phyloP scores from a whole-genome alignment of 768 basidiomycete species.

The Botryobasidium botryosum region DNA sequence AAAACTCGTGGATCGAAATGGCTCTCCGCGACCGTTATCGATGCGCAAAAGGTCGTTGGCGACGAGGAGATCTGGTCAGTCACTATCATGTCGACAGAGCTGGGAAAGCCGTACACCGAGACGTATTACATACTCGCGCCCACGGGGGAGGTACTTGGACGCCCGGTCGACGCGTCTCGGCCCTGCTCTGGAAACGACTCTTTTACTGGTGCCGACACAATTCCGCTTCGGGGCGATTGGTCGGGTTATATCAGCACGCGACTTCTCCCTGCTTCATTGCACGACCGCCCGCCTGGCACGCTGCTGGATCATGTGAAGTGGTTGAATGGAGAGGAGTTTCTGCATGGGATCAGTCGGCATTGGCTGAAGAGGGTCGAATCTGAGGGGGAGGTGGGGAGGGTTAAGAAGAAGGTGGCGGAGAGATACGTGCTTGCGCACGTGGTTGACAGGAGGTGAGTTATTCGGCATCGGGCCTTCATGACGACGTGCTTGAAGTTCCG shows the following conservation, averaged over 20 bases:
- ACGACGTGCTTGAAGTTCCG: neutral
- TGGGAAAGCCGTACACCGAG: constrained; percentile 12
- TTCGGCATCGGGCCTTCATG: neutral
- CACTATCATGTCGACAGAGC: constrained; percentile 15
- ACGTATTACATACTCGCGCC: constrained; percentile 43
- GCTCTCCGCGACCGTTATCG: constrained; percentile 26
- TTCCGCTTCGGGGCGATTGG: constrained; percentile 45
- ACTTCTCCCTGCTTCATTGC: neutral
- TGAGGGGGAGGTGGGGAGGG: constrained; percentile 27
- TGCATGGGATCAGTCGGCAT: constrained; percentile 44
- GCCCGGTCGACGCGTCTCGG: neutral
- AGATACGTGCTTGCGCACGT: constrained; percentile 54
- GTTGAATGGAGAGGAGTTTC: constrained; percentile 57
- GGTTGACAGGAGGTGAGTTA: constrained; percentile 46
- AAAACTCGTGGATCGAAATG: constrained; percentile 13
- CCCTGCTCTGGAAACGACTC: neutral
- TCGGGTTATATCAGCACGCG: constrained; percentile 32
- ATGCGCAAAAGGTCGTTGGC: constrained; percentile 34
- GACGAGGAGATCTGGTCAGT: constrained; percentile 44
- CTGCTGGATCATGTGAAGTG: constrained; percentile 36
- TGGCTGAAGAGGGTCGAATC: constrained; percentile 35
- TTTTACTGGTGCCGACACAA: constrained; percentile 6
- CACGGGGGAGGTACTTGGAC: constrained; percentile 58
- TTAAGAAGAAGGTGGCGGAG: constrained; percentile 35
- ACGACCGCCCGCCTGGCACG: constrained; percentile 12